Percentiles rank a stretch among this genome's conserved stretches.
These are phyloP conservation scores for Colletotrichum sp. DNA, from an alignment of 2,329 filamentous ascomycete species.

Conservation along the genomic window DNA sequence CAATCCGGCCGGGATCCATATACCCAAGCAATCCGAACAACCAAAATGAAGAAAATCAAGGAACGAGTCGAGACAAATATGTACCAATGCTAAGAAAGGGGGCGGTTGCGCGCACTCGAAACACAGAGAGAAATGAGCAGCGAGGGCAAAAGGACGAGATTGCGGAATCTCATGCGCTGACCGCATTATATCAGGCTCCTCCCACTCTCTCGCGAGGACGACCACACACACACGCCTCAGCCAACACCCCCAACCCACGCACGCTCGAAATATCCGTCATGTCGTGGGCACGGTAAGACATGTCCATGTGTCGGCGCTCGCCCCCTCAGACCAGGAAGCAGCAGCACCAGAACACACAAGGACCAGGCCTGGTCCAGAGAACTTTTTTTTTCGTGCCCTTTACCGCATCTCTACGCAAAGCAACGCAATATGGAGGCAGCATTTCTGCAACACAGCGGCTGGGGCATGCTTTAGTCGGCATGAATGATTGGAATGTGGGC, in stretches of 20 bases:
- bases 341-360: background rate
- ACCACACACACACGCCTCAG: background rate
- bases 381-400: background rate
- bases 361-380: background rate
- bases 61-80: background rate
- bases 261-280: background rate
- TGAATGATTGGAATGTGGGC: slow-evolving; percentile 19
- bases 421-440: slow-evolving; percentile 17
- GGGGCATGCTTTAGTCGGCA: slow-evolving; percentile 15
- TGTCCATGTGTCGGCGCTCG: slow-evolving; percentile 8
- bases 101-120: background rate
- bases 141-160: background rate
- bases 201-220: background rate
- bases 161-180: background rate
- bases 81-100: background rate
- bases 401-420: background rate
- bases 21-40: background rate
- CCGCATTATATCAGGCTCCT: background rate
- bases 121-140: background rate
- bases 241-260: background rate
- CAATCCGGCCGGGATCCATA: background rate
- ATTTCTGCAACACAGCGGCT: slow-evolving; percentile 16
- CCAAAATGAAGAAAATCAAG: background rate
- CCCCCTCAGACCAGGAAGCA: background rate
- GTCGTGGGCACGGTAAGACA: background rate